Evolutionary conservation across 495 filamentous ascomycete genomes (phyloP).

Genomic region (Talaromyces wortmannii): DNA sequence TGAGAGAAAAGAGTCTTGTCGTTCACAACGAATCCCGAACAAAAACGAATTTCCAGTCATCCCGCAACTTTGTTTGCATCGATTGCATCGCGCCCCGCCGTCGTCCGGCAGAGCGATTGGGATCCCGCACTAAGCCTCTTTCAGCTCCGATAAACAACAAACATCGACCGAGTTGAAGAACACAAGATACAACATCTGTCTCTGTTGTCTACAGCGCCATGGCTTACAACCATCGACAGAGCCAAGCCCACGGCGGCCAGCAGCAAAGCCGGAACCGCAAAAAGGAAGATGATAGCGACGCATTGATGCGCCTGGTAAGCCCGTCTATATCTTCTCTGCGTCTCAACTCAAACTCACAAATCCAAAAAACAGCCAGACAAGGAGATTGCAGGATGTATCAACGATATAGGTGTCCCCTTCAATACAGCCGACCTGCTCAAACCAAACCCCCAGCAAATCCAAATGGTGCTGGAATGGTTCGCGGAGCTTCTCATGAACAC

Average conservation of each 20-base stretch:
- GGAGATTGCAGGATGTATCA: slow-evolving; percentile 95
- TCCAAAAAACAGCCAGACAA: slow-evolving; percentile 52
- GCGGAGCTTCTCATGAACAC: slow-evolving; percentile 88
- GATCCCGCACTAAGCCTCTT: slow-evolving; percentile 25
- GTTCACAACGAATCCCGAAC: neutral
- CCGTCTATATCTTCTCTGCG: neutral
- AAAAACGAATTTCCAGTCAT: neutral
- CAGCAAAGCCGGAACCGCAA: slow-evolving; percentile 59
- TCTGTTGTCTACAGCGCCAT: slow-evolving; percentile 9
- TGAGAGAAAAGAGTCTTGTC: too few species aligned
- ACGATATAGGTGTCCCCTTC: slow-evolving; percentile 88
- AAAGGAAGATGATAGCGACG: slow-evolving; percentile 76
- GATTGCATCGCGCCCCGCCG: slow-evolving; percentile 22
- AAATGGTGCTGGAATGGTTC: slow-evolving; percentile 97
- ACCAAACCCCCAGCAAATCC: slow-evolving; percentile 86
- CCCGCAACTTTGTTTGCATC: slow-evolving; percentile 26
- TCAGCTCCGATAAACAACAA: slow-evolving; percentile 27
- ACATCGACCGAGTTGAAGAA: slow-evolving; percentile 16
- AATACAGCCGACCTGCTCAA: slow-evolving; percentile 84
- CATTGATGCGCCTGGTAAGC: slow-evolving; percentile 77
- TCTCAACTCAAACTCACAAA: slow-evolving; percentile 9
- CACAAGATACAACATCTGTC: neutral
- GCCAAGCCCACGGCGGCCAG: slow-evolving; percentile 47
- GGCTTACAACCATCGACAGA: slow-evolving; percentile 73
- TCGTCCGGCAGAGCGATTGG: slow-evolving; percentile 19